Evolutionary conservation across 2,329 filamentous ascomycete species (phyloP), one percentile per base, ranked within the genome.

Genomic region (Colletotrichum higginsianum): DNA sequence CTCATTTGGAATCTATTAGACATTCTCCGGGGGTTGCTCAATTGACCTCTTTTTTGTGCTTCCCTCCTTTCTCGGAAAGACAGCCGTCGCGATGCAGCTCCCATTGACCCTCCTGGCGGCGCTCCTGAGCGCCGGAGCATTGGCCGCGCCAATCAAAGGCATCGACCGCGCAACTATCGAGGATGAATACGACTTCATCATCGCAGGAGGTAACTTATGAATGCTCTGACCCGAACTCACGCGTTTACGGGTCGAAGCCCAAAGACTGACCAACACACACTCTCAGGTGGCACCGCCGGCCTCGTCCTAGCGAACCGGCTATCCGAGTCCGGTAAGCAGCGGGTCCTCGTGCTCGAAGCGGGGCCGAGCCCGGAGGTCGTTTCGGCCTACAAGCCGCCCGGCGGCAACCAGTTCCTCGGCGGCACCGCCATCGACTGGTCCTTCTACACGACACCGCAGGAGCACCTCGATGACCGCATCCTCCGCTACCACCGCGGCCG

Each of bases 401-500:
- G 75, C 13, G 76, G 76, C 35, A 77, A 77, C 61, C 75, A 77
- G 50, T 74, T 76, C 21, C 74, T 77, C 40, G 75, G 63, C 56
- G 75, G 74, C 13, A 75, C 75, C 18, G 74, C 74, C 40, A 73
- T 77, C 42, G 76, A 77, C 67, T 77, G 76, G 76, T 69, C 71
- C 12, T 77, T 77, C 38, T 73, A 73, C 61, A 77, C 76, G 9
- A 73, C 71, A 2, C 75, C 76, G 1, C 75, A 77, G 49, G 66
- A 73, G 5, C 72, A 74, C 11, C 69, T 77, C 18, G 73, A 76
- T 30, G 74, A 79, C 52, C 81, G 82, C 66, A 78, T 78, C 55
- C 75, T 81, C 56, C 72, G 77, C 30, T 80, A 78, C 71, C 75
- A 78, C 55, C 76, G 78, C 46, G 78, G 78, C 16, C 73, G 75